A percentile compares a stretch with the other conserved stretches of the same genome.
phyloP scores from a whole-genome alignment of 73 alveolate genomes.

The Paramecium pentaurelia region DNA sequence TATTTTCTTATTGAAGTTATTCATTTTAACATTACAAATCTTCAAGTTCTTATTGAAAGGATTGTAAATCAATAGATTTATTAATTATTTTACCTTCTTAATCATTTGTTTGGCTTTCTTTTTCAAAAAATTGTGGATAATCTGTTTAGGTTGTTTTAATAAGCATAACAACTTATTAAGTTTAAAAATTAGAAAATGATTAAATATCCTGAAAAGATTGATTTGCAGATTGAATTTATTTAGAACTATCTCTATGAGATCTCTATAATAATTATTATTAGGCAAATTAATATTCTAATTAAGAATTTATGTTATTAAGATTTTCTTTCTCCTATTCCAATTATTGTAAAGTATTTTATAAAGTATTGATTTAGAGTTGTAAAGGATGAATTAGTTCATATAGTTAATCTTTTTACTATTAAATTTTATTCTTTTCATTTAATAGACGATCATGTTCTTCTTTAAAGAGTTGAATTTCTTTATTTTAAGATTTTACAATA shows the following conservation, averaged over 20 bases:
- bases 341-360: not conserved
- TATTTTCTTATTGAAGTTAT: constrained; percentile 63
- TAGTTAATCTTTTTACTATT: not conserved
- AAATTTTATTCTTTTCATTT: not conserved
- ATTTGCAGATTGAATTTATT: not conserved
- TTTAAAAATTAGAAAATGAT: not conserved
- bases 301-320: not conserved
- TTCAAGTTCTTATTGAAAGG: constrained; percentile 54
- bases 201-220: not conserved
- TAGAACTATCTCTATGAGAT: not conserved
- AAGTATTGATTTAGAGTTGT: not conserved
- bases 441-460: not conserved
- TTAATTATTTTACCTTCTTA: not conserved
- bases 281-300: constrained; percentile 1
- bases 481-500: not conserved
- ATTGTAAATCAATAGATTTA: not conserved
- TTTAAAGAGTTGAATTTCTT: not conserved
- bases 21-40: constrained; percentile 49
- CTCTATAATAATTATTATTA: not conserved
- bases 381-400: not conserved
- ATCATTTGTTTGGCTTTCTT: not conserved
- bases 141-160: not conserved
- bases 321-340: not conserved
- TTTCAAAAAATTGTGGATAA: not conserved
- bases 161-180: not conserved